Base-by-base conservation (phyloP, 2,329 filamentous ascomycete species). In the Elsinoe arachidis region DNA sequence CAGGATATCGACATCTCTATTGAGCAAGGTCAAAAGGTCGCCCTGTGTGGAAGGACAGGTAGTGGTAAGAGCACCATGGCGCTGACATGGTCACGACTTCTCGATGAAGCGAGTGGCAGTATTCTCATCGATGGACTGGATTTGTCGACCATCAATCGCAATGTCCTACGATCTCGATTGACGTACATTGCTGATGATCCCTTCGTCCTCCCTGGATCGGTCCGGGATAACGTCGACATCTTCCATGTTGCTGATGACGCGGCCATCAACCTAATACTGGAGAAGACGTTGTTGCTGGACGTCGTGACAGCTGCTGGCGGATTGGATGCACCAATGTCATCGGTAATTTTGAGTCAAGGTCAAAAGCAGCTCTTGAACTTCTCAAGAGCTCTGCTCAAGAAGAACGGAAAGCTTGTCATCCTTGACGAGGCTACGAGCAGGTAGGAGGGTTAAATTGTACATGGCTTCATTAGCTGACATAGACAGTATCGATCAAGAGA, bases 31-130 rank as follows among this genome's bases (percentile, higher is more conserved):
- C 70, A 80, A 62, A 74, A 76, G 62, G 66, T 78, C 17, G 69
- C 76, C 2, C 70, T 82, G 3, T 79, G 76, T 43, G 80, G 80
- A 1, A 72, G 79, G 1, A 82, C 76, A 23, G 79, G 76, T 9
- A 79, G 76, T 58, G 78, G 78, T 1, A 80, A 81, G 65, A 76
- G 73, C 0, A 78, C 77, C 0, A 65, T 80, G 1, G 69, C 80
- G 1, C 69, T 77, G 6, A 68, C 74, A 0, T 66, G 80, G 12
- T 69, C 80, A 49, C 72, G 77, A 14, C 74, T 82, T 63, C 62
- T 80, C 2, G 73, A 80, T 17, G 63, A 73, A 1, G 68, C 69
- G 0, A 61, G 67, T 0, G 78, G 77, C 11, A 68, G 60, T 5
- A 74, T 81, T 39, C 64, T 52, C 2, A 70, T 81, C 10, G 78